These are phyloP conservation scores for Lichina pygmaea DNA, from an alignment of 495 filamentous ascomycete species.

Conservation along the genomic window DNA sequence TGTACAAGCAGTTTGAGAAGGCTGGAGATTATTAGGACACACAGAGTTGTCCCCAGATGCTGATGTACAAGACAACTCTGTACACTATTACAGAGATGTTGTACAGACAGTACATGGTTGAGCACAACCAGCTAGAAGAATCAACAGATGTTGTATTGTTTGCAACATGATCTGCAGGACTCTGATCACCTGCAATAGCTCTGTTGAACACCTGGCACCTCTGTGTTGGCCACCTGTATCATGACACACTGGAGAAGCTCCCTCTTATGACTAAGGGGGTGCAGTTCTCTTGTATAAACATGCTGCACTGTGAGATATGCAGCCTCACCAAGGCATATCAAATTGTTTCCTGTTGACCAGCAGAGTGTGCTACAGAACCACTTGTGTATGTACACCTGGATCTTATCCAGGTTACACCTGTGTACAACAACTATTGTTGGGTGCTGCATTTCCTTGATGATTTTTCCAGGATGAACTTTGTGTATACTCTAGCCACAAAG, in stretches of 20 bases:
- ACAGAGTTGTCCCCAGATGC: too few species aligned
- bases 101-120: neutral
- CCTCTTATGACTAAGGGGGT: neutral
- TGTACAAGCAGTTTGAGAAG: neutral
- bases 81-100: neutral
- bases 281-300: neutral
- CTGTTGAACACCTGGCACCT: neutral
- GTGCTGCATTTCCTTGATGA: constrained; percentile 3
- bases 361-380: neutral
- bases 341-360: constrained; percentile 1
- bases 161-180: neutral
- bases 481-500: neutral
- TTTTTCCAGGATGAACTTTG: constrained; percentile 1
- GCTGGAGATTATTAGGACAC: neutral
- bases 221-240: neutral
- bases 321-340: neutral
- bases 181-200: neutral
- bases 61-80: neutral
- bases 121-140: neutral
- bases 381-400: constrained; percentile 4
- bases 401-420: constrained; percentile 3
- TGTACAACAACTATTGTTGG: constrained; percentile 3
- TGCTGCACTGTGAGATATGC: neutral
- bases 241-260: neutral
- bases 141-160: neutral